These are phyloP conservation scores for Syzygium aqueum DNA, from an alignment of 345 rosid genomes.

Conservation along the genomic window DNA sequence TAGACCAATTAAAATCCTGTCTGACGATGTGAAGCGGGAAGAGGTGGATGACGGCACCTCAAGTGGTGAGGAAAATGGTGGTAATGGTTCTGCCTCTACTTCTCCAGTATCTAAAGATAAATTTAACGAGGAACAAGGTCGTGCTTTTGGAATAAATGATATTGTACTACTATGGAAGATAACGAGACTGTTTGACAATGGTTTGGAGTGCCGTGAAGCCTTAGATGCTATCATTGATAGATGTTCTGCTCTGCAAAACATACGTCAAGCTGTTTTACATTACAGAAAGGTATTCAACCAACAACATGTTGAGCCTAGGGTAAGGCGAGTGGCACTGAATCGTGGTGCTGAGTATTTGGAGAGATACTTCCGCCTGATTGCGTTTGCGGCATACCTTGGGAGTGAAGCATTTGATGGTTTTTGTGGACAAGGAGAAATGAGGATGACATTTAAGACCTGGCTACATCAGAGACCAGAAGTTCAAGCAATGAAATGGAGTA, in stretches of 20 bases:
- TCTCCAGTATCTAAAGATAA: conserved; percentile 15
- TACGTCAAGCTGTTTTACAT: conserved; percentile 83
- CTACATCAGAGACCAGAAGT: conserved; percentile 85
- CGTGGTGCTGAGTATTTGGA: conserved; percentile 98
- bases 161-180: conserved; percentile 82
- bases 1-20: conserved; percentile 67
- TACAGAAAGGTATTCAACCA: conserved; percentile 86
- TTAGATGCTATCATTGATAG: conserved; percentile 88
- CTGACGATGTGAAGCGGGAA: conserved; percentile 52
- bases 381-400: conserved; percentile 97
- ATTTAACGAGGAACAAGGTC: conserved; percentile 41
- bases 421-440: conserved; percentile 66
- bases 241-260: conserved; percentile 94
- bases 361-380: conserved; percentile 82
- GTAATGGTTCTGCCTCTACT: conserved; percentile 25
- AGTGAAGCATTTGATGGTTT: conserved; percentile 88
- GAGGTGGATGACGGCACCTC: conserved; percentile 69
- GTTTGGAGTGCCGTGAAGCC: conserved; percentile 86
- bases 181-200: conserved; percentile 88
- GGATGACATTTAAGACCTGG: conserved; percentile 85
- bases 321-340: conserved; percentile 74
- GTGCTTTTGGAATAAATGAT: conserved; percentile 83
- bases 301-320: conserved; percentile 88
- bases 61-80: conserved; percentile 83
- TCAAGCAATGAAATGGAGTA: conserved; percentile 98